Evolutionary conservation across 106 monocot species (phyloP), one percentile per base, ranked within the genome.

Genomic region (Dendrobium catenatum): DNA sequence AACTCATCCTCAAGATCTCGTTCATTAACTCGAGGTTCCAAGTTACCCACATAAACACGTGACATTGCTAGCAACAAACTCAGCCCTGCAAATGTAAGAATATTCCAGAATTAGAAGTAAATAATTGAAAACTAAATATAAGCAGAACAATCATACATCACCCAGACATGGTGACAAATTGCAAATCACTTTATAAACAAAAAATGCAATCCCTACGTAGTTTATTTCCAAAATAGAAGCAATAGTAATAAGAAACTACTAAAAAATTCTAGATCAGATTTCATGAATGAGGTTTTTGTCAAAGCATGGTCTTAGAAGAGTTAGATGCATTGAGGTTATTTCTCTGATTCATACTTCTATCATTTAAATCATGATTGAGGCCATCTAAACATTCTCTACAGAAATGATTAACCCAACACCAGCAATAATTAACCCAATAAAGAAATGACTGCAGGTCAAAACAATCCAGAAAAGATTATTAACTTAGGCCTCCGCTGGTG

Each of bases 41-140:
- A 75, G 42, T 81, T 81, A 27, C 81, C 81, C 37, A 81, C 81
- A 81, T 81, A 81, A 74, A 81, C 74, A 56, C 81, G 81, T 42
- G 81, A 73, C 81, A 81, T 81, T 13, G 43, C 13, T 74, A 42
- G 74, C 20, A 74, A 74, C 29, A 74, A 29, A 41, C 74, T 42
- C 8, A 20, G 15, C 2, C 51, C 74, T 44, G 8, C 1, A 20
- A 75, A 75, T 43, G 20, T 44, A 75, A 26, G 9, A 66, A 66
- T 24, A 66, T 8, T 6, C 24, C 26, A 66, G 15, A 9, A 66
- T 66, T 24, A 24, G 24, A 15, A 26, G 24, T 66, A 26, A 22
- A 66, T 24, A 11, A 13, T 51, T 22, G 9, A 66, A n/a, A 66
- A 66, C 13, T 7, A 24, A 22, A 66, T 61, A n/a, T 6, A 66